phyloP scores from a whole-genome alignment of 2,329 filamentous ascomycete genomes.

The Sporothrix globosa region DNA sequence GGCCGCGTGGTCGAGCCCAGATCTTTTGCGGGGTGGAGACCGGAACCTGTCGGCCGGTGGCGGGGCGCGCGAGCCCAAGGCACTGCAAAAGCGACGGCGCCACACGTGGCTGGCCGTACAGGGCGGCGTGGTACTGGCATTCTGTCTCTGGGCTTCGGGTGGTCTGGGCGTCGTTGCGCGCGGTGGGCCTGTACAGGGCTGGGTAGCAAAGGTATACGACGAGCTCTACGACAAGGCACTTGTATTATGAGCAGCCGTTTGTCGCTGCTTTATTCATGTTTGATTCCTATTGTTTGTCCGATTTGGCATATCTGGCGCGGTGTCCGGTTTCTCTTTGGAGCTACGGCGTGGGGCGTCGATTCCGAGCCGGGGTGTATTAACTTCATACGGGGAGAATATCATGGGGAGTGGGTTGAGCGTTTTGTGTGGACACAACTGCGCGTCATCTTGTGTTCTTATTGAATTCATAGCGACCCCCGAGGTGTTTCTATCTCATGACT shows the following conservation, averaged over 20 bases:
- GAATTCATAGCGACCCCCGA: not conserved
- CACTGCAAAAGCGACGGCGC: slow-evolving; percentile 50
- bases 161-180: slow-evolving; percentile 76
- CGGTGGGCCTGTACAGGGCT: slow-evolving; percentile 70
- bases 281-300: not conserved
- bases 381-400: not conserved
- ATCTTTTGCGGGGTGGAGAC: not conserved
- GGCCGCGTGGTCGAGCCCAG: slow-evolving; percentile 48
- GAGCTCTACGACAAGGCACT: slow-evolving; percentile 57
- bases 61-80: slow-evolving; percentile 51
- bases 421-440: slow-evolving; percentile 1
- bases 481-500: slow-evolving; percentile 14
- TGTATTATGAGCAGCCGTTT: slow-evolving; percentile 18
- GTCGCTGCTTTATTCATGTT: not conserved
- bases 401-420: slow-evolving; percentile 5
- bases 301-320: slow-evolving; percentile 15
- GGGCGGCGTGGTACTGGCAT: slow-evolving; percentile 59
- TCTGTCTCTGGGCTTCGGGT: slow-evolving; percentile 77
- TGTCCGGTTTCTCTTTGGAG: slow-evolving; percentile 24
- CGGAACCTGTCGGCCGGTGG: slow-evolving; percentile 1
- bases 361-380: not conserved
- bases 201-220: slow-evolving; percentile 81
- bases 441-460: not conserved
- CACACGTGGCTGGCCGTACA: slow-evolving; percentile 75
- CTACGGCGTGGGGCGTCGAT: slow-evolving; percentile 18